Conservation (phyloP, 495 filamentous ascomycete species). For the Coniosporium apollinis region DNA sequence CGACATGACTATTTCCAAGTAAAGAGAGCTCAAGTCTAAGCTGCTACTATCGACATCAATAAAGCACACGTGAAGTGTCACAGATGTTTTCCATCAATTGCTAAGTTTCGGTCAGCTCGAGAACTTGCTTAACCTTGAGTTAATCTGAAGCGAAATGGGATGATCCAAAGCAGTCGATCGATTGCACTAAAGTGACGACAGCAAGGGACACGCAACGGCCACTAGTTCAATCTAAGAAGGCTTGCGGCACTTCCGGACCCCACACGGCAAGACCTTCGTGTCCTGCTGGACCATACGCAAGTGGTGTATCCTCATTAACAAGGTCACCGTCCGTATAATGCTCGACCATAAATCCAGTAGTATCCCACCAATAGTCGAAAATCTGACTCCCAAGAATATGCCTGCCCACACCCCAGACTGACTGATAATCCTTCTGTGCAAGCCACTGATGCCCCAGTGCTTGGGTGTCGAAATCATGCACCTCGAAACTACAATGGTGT, state of each 20-base stretch:
- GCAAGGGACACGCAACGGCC: too few relatives aligned
- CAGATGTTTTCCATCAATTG: too few relatives aligned
- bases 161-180: too few relatives aligned
- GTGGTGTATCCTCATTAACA: constrained; percentile 17
- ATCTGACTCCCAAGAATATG: constrained; percentile 49
- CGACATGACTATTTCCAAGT: too few relatives aligned
- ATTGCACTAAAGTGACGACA: too few relatives aligned
- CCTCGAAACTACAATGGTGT: constrained; percentile 59
- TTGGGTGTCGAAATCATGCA: constrained; percentile 62
- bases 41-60: too few relatives aligned
- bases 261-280: constrained; percentile 15
- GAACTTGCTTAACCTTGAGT: too few relatives aligned
- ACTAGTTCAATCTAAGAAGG: constrained; percentile 11
- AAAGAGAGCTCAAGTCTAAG: too few relatives aligned
- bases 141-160: too few relatives aligned
- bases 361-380: constrained; percentile 50
- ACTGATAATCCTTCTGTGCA: constrained; percentile 41
- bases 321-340: constrained; percentile 21
- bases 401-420: constrained; percentile 57
- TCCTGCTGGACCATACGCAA: constrained; percentile 8
- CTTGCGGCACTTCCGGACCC: constrained; percentile 16
- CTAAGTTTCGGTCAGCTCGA: too few relatives aligned
- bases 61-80: too few relatives aligned
- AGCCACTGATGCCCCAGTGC: constrained; percentile 59
- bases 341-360: constrained; percentile 19